Evolutionary conservation across 192 early-diverging fungal genomes (phyloP).

Genomic region (Gryganskiella cystojenkinii): DNA sequence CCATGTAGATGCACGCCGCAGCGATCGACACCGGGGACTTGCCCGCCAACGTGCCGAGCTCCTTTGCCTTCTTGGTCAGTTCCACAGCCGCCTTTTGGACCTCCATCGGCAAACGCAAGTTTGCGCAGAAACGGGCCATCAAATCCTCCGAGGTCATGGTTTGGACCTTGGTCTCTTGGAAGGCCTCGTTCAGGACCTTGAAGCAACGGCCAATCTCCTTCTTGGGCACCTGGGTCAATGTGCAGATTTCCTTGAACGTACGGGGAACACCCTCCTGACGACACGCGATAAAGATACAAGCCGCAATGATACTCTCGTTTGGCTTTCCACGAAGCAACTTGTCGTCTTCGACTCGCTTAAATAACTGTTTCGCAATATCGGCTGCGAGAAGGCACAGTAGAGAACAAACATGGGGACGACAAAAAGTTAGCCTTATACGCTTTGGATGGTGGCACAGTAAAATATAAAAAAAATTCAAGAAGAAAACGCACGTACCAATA

Average conservation of each 20-base stretch:
- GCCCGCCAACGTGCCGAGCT: constrained; percentile 88
- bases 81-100: constrained; percentile 79
- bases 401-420: not conserved
- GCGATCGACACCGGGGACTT: constrained; percentile 94
- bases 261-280: constrained; percentile 83
- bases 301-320: constrained; percentile 85
- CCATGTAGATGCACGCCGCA: constrained; percentile 92
- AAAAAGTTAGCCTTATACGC: not conserved
- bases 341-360: constrained; percentile 84
- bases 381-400: constrained; percentile 9
- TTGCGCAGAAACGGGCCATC: constrained; percentile 85
- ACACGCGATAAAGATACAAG: constrained; percentile 95
- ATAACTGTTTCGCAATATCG: constrained; percentile 90
- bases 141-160: constrained; percentile 78
- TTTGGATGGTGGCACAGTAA: not conserved
- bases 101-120: constrained; percentile 71
- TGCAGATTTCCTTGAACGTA: constrained; percentile 95
- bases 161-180: constrained; percentile 65
- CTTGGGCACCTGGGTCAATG: constrained; percentile 89
- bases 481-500: constrained; percentile 54
- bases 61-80: constrained; percentile 76
- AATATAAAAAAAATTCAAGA: not conserved
- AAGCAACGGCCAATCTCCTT: constrained; percentile 93
- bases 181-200: constrained; percentile 70
- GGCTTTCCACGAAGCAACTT: constrained; percentile 85